A percentile compares a stretch with the other conserved stretches of the same genome.
Evolutionary conservation across 345 rosid species (phyloP).

Genomic region (Kandelia obovata): DNA sequence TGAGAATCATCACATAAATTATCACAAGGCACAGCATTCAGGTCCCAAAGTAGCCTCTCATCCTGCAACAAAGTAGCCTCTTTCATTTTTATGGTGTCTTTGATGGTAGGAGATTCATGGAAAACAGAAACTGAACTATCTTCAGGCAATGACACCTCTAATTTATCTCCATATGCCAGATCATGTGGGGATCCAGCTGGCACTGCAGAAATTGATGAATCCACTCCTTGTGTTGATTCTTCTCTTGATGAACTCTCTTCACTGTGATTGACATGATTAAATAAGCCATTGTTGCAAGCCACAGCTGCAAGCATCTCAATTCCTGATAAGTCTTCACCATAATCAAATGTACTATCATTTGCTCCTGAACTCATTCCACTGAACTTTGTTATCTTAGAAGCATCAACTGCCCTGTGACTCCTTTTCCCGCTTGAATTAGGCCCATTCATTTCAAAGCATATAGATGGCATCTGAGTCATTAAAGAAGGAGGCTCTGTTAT

Average conservation of each 20-base stretch:
- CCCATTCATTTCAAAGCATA: slow-evolving; percentile 17
- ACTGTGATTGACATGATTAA: slow-evolving; percentile 18
- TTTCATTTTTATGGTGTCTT: slow-evolving; percentile 13
- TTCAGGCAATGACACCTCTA: slow-evolving; percentile 23
- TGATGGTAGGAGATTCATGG: slow-evolving; percentile 12
- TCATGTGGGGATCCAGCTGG: slow-evolving; percentile 15
- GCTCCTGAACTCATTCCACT: slow-evolving; percentile 14
- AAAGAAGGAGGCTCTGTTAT: slow-evolving; percentile 29
- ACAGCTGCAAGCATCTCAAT: slow-evolving; percentile 54
- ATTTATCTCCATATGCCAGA: slow-evolving; percentile 18
- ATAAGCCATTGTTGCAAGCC: slow-evolving; percentile 40
- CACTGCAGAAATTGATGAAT: slow-evolving; percentile 17
- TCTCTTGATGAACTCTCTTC: slow-evolving; percentile 15
- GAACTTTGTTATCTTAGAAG: slow-evolving; percentile 4
- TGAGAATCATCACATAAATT: slow-evolving; percentile 13
- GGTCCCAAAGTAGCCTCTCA: slow-evolving; percentile 42
- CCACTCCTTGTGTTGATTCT: slow-evolving; percentile 16
- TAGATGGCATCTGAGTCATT: slow-evolving; percentile 16
- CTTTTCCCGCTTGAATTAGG: slow-evolving; percentile 7
- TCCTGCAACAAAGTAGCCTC: slow-evolving; percentile 19
- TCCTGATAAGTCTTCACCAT: slow-evolving; percentile 52
- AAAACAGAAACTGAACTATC: slow-evolving; percentile 12
- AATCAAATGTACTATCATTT: slow-evolving; percentile 20
- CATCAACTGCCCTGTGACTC: slow-evolving; percentile 5
- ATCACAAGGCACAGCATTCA: slow-evolving; percentile 54